Evolutionary conservation across 805 yeast species (phyloP), one percentile per base, ranked within the genome.

Genomic region (Kregervanrija fluxuum): DNA sequence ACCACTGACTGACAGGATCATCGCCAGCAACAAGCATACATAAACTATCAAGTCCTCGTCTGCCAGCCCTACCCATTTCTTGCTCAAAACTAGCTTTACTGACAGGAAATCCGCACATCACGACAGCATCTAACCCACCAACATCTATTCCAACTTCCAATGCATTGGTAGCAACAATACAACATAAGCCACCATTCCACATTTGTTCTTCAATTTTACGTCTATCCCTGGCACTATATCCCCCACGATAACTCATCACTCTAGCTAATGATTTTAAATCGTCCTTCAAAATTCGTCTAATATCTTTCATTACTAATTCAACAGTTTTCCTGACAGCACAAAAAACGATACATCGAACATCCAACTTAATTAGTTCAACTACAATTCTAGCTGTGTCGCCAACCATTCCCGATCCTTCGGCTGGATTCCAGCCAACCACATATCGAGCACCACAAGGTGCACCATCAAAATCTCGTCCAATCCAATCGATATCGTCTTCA

Each of bases 11-110:
- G 1, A 88, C 78, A 0, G 97, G 95, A 12, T 82, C 80, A 22
- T 80, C 77, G 33, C 93, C 84, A 1, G 90, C 93, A 11, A 93
- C 86, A 43, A 85, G 79, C 3, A 93, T 66, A 0, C 96, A 91
- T 57, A 93, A 64, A 4, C 96, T 87, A 40, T 93, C 97, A 43
- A 76, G 75, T 42, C 75, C 77, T 51, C 96, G 79, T 60, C 99
- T 73, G 13, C 99, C 99, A 0, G 96, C 98, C 57, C 99, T 74
- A 33, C 99, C 99, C 68, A 93, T 83, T 58, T 93, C 99, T 64
- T 93, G 99, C 54, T 90, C 87, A 58, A 93, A 77, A 49, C 88
- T 88, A 41, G 95, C 81, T 47, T 89, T 73, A 43, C 95, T 85
- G 15, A 79, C 68, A 0, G 99, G 99, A 50, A 93, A 93, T 0